These are phyloP conservation scores for Trypanosoma congolense DNA, from an alignment of 208 protist species.

Conservation along the genomic window DNA sequence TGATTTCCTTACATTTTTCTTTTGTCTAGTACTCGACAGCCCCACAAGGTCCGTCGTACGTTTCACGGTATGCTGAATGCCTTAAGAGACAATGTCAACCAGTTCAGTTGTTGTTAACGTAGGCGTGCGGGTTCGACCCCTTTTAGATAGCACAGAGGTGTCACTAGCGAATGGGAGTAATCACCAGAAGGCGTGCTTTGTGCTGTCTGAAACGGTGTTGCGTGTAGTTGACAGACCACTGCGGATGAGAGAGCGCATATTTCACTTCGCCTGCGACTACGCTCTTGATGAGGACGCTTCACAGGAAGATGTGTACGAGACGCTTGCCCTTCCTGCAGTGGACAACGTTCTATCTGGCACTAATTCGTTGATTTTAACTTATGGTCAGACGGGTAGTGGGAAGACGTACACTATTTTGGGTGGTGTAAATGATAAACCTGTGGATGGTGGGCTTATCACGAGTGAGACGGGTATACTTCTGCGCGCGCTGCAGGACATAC, in stretches of 20 bases:
- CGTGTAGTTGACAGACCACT: slow-evolving; percentile 48
- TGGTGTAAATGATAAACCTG: slow-evolving; percentile 52
- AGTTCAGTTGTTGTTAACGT: slow-evolving; percentile 64
- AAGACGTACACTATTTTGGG: slow-evolving; percentile 88
- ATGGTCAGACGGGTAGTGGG: slow-evolving; percentile 90
- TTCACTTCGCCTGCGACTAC: slow-evolving; percentile 78
- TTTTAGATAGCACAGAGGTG: slow-evolving; percentile 45
- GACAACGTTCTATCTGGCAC: slow-evolving; percentile 75
- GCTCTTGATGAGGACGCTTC: slow-evolving; percentile 85
- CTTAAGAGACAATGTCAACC: slow-evolving; percentile 7
- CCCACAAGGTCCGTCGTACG: neutral
- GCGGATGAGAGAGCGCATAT: slow-evolving; percentile 41
- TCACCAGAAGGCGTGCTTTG: slow-evolving; percentile 47
- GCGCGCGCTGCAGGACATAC: slow-evolving; percentile 78
- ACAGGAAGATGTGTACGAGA: slow-evolving; percentile 89
- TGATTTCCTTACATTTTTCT: too few species aligned
- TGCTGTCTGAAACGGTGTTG: slow-evolving; percentile 55
- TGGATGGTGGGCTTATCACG: slow-evolving; percentile 71
- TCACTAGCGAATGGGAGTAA: slow-evolving; percentile 67
- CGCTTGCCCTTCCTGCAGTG: slow-evolving; percentile 75
- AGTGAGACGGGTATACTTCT: slow-evolving; percentile 85
- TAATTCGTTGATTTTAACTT: slow-evolving; percentile 79
- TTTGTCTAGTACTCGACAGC: too few species aligned
- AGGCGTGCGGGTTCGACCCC: slow-evolving; percentile 78
- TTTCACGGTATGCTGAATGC: neutral